Percentiles rank a stretch among this genome's conserved stretches.
These are phyloP conservation scores for Pestalotiopsis sp. DNA, from an alignment of 2,329 filamentous ascomycete species.

Conservation along the genomic window DNA sequence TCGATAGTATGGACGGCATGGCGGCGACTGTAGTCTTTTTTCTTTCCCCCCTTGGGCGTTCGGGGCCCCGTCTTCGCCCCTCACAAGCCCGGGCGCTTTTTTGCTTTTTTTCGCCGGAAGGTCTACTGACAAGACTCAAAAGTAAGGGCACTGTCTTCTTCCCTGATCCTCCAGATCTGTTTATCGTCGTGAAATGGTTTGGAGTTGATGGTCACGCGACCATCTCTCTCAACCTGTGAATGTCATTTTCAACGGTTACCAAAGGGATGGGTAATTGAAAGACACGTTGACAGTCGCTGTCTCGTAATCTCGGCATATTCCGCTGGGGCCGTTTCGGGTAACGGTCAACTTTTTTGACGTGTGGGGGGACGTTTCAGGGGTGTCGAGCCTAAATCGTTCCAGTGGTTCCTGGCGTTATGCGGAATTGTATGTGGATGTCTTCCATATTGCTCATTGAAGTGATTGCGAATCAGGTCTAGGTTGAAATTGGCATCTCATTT, in stretches of 20 bases:
- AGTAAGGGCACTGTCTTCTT: neutral
- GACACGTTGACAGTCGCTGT: conserved; percentile 10
- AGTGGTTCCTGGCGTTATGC: too few species aligned
- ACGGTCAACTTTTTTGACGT: neutral
- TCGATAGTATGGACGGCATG: conserved; percentile 18
- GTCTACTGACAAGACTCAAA: neutral
- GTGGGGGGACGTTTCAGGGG: neutral
- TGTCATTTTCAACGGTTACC: neutral
- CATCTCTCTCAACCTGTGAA: neutral
- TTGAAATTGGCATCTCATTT: too few species aligned
- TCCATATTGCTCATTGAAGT: too few species aligned
- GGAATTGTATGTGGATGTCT: too few species aligned
- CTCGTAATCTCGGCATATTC: conserved; percentile 11
- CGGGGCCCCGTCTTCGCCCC: neutral
- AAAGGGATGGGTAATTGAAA: conserved; percentile 2
- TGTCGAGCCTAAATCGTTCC: neutral
- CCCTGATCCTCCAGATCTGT: neutral
- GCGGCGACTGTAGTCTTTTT: neutral
- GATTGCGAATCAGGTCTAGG: too few species aligned
- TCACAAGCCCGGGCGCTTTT: neutral
- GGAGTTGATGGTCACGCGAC: neutral
- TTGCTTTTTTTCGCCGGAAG: neutral
- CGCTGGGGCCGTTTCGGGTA: neutral
- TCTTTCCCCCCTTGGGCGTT: neutral
- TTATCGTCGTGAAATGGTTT: neutral